A percentile compares a stretch with the other conserved stretches of the same genome.
Conservation (phyloP, 2,329 filamentous ascomycete genomes). For the Colletotrichum sp. region DNA sequence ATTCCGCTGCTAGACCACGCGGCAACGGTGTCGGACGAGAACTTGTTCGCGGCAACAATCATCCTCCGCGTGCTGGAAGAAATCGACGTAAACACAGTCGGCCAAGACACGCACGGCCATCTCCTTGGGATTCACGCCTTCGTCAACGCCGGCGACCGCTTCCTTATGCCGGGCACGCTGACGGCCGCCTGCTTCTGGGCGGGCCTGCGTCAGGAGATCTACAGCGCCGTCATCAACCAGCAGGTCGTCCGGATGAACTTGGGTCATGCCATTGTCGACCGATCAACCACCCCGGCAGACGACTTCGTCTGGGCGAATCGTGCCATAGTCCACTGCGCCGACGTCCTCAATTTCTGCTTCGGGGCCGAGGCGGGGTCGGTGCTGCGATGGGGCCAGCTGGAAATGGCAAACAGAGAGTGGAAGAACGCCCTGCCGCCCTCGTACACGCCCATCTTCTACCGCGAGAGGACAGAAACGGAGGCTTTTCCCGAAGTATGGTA, state of each 20-base stretch:
- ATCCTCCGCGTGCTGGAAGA: conserved; percentile 64
- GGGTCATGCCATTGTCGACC: conserved; percentile 52
- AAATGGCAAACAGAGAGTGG: conserved; percentile 23
- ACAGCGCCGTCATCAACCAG: conserved; percentile 57
- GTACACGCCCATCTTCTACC: conserved; percentile 23
- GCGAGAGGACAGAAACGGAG: conserved; percentile 29
- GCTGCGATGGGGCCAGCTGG: conserved; percentile 20
- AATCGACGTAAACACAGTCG: conserved; percentile 45
- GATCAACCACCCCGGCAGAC: conserved; percentile 48
- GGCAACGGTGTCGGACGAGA: conserved; percentile 49
- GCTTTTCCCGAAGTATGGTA: conserved; percentile 36
- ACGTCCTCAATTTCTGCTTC: conserved; percentile 69
- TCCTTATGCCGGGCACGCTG: conserved; percentile 37
- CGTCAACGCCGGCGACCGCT: conserved; percentile 43
- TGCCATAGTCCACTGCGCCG: conserved; percentile 67
- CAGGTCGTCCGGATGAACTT: conserved; percentile 55
- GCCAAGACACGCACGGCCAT: conserved; percentile 52
- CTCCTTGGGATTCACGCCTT: conserved; percentile 52
- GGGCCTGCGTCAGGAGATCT: conserved; percentile 65
- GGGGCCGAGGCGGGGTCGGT: conserved; percentile 34
- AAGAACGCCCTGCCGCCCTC: conserved; percentile 20
- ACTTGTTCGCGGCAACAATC: conserved; percentile 60
- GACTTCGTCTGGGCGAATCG: conserved; percentile 67
- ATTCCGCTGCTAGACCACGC: conserved; percentile 50
- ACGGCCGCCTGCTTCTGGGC: conserved; percentile 64